phyloP scores from a whole-genome alignment of 441 rosid species.

The Gossypium davidsonii region DNA sequence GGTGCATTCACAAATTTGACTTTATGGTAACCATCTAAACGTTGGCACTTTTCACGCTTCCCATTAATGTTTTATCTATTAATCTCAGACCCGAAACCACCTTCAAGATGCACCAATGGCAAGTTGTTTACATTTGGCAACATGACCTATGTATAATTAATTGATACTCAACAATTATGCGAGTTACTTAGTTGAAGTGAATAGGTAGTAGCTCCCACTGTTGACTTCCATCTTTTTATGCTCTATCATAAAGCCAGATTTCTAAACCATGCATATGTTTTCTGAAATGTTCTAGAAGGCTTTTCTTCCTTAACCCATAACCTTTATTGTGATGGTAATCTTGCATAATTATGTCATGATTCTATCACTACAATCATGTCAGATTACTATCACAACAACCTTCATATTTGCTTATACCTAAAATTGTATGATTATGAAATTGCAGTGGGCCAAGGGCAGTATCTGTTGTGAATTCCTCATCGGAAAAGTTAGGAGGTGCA shows the following conservation, averaged over 20 bases:
- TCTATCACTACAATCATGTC: too few relatives aligned
- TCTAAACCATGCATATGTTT: neutral
- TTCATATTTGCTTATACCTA: neutral
- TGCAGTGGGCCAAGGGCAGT: conserved; percentile 88
- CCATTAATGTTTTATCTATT: neutral
- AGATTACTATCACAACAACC: neutral
- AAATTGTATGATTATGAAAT: conserved; percentile 12
- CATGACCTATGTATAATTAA: neutral
- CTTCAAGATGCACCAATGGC: neutral
- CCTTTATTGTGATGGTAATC: neutral
- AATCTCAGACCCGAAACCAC: neutral
- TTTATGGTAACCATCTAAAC: neutral
- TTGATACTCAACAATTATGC: neutral
- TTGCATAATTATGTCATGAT: too few relatives aligned
- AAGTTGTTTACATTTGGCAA: neutral
- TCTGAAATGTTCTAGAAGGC: neutral
- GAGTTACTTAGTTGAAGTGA: neutral
- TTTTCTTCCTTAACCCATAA: neutral
- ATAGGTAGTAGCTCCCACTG: neutral
- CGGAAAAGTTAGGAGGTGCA: conserved; percentile 82
- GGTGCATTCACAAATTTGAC: neutral
- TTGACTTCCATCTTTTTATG: neutral
- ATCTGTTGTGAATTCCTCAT: conserved; percentile 64
- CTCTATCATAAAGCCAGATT: neutral
- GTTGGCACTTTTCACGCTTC: neutral